phyloP scores from a whole-genome alignment of 2,329 filamentous ascomycete species.

The Aspergillus puulaauensis region DNA sequence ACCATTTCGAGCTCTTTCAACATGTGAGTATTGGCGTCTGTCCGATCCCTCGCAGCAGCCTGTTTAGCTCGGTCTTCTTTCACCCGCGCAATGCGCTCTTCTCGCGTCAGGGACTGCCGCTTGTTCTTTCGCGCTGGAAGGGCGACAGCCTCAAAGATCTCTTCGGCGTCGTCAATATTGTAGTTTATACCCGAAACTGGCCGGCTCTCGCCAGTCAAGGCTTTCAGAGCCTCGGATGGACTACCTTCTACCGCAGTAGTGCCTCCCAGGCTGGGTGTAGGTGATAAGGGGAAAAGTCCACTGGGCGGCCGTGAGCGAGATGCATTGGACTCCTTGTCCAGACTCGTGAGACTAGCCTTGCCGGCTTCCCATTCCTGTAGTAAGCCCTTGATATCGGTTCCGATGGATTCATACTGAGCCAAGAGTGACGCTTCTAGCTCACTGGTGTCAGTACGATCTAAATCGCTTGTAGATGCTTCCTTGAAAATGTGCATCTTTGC shows the following conservation, averaged over 20 bases:
- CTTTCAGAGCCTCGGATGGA: conserved; percentile 70
- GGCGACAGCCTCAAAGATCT: conserved; percentile 90
- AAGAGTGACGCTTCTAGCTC: conserved; percentile 78
- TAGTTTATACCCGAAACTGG: conserved; percentile 27
- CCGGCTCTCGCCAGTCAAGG: conserved; percentile 68
- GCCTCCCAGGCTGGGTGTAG: conserved; percentile 47
- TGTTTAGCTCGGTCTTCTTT: conserved; percentile 80
- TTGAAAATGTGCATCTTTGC: conserved; percentile 90
- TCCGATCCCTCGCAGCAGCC: conserved; percentile 68
- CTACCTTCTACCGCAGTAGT: conserved; percentile 54
- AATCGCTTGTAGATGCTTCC: conserved; percentile 78
- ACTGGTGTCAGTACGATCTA: conserved; percentile 68
- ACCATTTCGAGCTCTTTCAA: conserved; percentile 89
- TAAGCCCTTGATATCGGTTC: conserved; percentile 76
- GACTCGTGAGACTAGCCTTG: conserved; percentile 77
- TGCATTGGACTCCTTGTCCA: conserved; percentile 72
- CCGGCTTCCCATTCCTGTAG: conserved; percentile 86
- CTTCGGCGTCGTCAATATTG: conserved; percentile 56
- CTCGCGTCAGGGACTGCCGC: conserved; percentile 70
- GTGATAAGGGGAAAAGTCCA: conserved; percentile 45
- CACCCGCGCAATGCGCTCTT: conserved; percentile 85
- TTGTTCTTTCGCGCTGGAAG: conserved; percentile 62
- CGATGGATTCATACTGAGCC: conserved; percentile 92
- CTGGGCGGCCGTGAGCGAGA: conserved; percentile 58
- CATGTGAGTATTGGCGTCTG: conserved; percentile 84